Evolutionary conservation across 1,284 basidiomycete species (phyloP).

Genomic region (Mrakiaceae sp.): DNA sequence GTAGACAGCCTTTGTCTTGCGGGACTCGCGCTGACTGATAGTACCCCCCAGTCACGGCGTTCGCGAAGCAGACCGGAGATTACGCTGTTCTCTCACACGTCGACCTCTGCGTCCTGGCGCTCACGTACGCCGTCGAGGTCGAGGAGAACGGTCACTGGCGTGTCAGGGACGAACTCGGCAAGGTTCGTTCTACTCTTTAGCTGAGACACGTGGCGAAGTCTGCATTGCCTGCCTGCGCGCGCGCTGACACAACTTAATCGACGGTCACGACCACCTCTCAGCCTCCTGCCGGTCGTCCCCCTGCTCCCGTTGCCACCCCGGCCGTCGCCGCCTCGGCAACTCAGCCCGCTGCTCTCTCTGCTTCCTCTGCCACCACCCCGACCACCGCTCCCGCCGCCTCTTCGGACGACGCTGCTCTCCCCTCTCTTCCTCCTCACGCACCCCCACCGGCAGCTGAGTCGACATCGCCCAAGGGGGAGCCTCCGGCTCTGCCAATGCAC

Average conservation of each 20-base stretch:
- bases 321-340: conserved; percentile 18
- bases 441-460: too few species aligned
- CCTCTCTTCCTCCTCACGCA: too few species aligned
- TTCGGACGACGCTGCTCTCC: too few species aligned
- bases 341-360: neutral
- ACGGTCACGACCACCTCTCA: neutral
- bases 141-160: conserved; percentile 41
- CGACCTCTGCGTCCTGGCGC: conserved; percentile 82
- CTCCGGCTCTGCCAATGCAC: too few species aligned
- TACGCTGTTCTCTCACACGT: conserved; percentile 83
- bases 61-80: conserved; percentile 94
- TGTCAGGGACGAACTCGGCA: conserved; percentile 39
- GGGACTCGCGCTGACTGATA: neutral
- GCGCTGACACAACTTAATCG: too few species aligned
- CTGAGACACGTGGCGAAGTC: too few species aligned
- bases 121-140: conserved; percentile 68
- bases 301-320: conserved; percentile 1
- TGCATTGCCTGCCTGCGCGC: too few species aligned
- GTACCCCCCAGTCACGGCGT: conserved; percentile 56
- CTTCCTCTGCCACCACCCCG: too few species aligned
- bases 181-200: conserved; percentile 16
- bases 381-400: too few species aligned
- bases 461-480: too few species aligned
- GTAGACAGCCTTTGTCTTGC: neutral
- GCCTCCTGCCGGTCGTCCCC: conserved; percentile 15